phyloP scores from a whole-genome alignment of 164 flowering plant species.

The Macadamia tetraphylla region DNA sequence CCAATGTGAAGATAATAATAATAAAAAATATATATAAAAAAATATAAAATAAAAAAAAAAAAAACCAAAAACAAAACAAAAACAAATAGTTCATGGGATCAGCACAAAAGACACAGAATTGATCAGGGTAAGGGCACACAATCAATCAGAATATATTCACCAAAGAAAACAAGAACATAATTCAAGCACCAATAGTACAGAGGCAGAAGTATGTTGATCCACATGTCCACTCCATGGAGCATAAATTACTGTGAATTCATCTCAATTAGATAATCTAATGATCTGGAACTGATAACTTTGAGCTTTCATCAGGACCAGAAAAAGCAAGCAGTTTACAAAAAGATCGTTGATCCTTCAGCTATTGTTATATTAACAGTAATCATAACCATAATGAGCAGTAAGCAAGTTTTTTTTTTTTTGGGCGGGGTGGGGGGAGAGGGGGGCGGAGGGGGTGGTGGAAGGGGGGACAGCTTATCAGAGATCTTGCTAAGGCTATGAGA shows the following conservation, averaged over 20 bases:
- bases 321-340: not conserved
- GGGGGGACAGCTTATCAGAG: no score
- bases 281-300: not conserved
- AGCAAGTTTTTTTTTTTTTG: no score
- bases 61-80: not conserved
- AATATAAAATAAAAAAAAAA: no score
- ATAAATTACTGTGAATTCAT: no score
- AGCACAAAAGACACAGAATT: not conserved
- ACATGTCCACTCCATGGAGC: not conserved
- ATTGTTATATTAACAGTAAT: not conserved
- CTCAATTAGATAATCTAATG: no score
- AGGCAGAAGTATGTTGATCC: not conserved
- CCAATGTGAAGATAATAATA: not conserved
- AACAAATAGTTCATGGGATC: not conserved
- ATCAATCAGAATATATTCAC: not conserved
- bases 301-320: not conserved
- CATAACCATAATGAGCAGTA: no score
- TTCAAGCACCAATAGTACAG: not conserved
- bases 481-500: no score
- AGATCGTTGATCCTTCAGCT: not conserved
- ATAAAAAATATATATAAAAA: no score
- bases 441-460: no score
- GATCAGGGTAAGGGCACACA: no score
- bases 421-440: no score
- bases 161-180: not conserved